A percentile compares a stretch with the other conserved stretches of the same genome.
phyloP scores from a whole-genome alignment of 768 basidiomycete species.

The Cystobasidium onofrii region DNA sequence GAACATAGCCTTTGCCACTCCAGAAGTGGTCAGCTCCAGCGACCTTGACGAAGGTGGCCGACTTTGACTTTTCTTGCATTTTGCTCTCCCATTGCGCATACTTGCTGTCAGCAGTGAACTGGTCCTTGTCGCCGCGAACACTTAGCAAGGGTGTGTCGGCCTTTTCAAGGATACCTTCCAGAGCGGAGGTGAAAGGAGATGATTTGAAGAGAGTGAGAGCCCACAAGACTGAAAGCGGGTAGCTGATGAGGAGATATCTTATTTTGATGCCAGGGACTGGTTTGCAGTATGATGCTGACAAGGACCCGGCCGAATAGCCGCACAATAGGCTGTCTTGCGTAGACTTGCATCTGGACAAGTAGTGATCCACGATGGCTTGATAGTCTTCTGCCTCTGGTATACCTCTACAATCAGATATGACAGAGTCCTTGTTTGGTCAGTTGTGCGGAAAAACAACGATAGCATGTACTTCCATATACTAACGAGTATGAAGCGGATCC shows the following conservation, averaged over 20 bases:
- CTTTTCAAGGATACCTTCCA: background rate
- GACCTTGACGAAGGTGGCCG: slow-evolving; percentile 22
- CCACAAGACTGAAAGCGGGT: slow-evolving; percentile 40
- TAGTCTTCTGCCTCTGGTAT: slow-evolving; percentile 34
- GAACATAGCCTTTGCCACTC: slow-evolving; percentile 5
- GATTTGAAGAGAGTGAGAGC: slow-evolving; percentile 36
- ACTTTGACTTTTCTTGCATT: background rate
- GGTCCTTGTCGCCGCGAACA: slow-evolving; percentile 35
- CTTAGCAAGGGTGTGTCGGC: slow-evolving; percentile 6
- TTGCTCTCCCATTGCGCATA: slow-evolving; percentile 21
- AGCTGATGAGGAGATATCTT: slow-evolving; percentile 38
- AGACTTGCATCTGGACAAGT: background rate
- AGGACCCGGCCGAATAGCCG: slow-evolving; percentile 40
- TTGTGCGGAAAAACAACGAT: background rate
- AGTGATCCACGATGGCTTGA: slow-evolving; percentile 23
- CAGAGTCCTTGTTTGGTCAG: background rate
- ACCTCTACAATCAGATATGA: background rate
- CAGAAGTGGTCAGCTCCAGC: slow-evolving; percentile 41
- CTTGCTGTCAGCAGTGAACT: slow-evolving; percentile 33
- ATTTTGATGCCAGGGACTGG: slow-evolving; percentile 1
- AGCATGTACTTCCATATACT: background rate
- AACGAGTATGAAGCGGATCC: slow-evolving; percentile 31
- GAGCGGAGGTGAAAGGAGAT: background rate
- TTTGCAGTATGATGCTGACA: slow-evolving; percentile 32
- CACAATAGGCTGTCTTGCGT: slow-evolving; percentile 20